Base-by-base conservation (phyloP, 2,329 filamentous ascomycete species). In the Thyridium curvatum region DNA sequence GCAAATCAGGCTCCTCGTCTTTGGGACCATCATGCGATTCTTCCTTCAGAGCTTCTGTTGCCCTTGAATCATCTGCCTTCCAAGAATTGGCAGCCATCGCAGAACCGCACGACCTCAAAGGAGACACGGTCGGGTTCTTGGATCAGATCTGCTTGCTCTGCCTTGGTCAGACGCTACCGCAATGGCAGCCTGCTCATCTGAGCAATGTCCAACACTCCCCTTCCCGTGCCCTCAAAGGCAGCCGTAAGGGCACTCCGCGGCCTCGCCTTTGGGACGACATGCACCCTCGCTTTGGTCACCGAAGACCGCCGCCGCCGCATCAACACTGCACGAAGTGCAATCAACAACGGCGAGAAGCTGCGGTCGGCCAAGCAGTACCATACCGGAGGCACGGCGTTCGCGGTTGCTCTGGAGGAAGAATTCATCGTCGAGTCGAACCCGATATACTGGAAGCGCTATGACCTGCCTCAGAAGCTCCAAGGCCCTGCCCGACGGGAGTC, bases 251-350 rank as follows among this genome's bases (percentile, higher is more conserved):
- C 64, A 18, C 58, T 70, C 36, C 64, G 65, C 30, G 60, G 63
- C 26, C 58, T 71, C 34, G 60, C 66, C 21, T 49, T 69, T 9
- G 67, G 67, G 41, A 71, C 67, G 2, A 65, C 66, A 4, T 69
- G 65, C 52, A 64, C 65, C 16, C 50, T 69, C 32, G 62, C 61
- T 21, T 46, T 69, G 31, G 44, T 69, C 39, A 60, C 60, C 39
- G 67, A 70, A 46, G 66, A 70, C 48, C 66, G 66, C 18, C 60
- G 66, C 33, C 60, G 66, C 12, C 59, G 62, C 30, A 68, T 71
- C 49, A 61, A 64, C 36, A 51, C 60, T 30, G 65, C 61, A 14
- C 54, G 58, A 34, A 50, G 53, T 35, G 59, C 60, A 10, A 52
- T 65, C 32, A 53, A 59, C 18, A 69, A 69, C 53, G 60, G 57